Base-by-base conservation (phyloP, 257 asterid species). In the Nicotiana obtusifolia region DNA sequence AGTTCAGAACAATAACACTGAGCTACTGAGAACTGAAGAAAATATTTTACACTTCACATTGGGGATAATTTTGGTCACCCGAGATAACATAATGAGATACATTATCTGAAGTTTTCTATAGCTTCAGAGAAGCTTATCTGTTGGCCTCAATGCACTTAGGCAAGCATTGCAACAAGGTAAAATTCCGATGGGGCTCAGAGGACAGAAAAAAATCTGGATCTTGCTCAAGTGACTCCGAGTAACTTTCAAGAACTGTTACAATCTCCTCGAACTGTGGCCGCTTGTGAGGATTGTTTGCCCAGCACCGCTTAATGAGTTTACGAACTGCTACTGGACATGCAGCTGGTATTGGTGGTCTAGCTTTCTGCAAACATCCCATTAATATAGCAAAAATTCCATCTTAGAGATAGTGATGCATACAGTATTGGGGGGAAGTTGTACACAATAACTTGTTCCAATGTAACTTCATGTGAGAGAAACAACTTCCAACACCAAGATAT, bases 211-310 rank as follows among this genome's bases (percentile, higher is more conserved):
- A 95, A 41, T 85, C 94, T 0, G 97, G 94, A 86, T 93, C 93
- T 62, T 81, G 90, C 86, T 88, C 95, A 0, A 93, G 87, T 20
- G 90, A 85, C 79, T 91, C 94, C 0, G 90, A 19, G 57, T 88
- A 95, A 62, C 84, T 81, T 81, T 93, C 96, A 17, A 95, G 93
- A 81, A 86, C 76, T 71, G 86, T 82, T 65, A 93, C 97, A n/a
- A 95, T 92, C 89, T 91, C 95, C 57, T 90, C 93, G 15, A 95
- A 95, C 16, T 93, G 95, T 15, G 98, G 98, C 82, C 98, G 88
- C 85, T 93, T 95, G 69, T 87, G 85, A 1, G 97, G 99, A 87
- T 89, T 91, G 85, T 91, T 78, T 13, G 98, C 93, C 99, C 99
- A 95, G 87, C 99, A 93, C 30, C 90, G 93, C 19, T 85, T 90